Conservation (phyloP, 306 rosid genomes). For the Pterocarpus macrocarpus region DNA sequence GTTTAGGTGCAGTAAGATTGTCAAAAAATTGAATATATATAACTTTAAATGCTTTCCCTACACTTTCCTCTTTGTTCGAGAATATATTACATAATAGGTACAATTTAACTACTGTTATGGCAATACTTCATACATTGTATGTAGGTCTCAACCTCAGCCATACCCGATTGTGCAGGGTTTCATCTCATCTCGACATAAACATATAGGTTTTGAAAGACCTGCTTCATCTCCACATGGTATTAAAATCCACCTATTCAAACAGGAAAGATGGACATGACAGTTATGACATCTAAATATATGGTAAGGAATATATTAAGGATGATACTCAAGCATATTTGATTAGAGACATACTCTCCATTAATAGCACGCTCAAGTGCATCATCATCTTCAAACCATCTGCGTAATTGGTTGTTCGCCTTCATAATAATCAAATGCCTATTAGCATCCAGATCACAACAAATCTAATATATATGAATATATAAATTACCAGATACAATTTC, state of each 20-base stretch:
- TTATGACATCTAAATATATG: neutral
- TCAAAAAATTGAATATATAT: neutral
- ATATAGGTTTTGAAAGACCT: constrained; percentile 56
- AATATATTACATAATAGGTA: neutral
- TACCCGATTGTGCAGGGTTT: constrained; percentile 73
- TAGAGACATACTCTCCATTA: constrained; percentile 73
- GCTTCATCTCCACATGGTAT: constrained; percentile 66
- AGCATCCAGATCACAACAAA: constrained; percentile 37
- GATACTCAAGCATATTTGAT: constrained; percentile 21
- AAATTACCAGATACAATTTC: constrained; percentile 37
- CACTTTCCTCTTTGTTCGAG: neutral
- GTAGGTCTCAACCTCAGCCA: constrained; percentile 22
- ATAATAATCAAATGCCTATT: constrained; percentile 45
- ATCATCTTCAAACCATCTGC: constrained; percentile 78
- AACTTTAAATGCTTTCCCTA: neutral
- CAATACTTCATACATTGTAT: neutral
- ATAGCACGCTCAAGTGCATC: constrained; percentile 87
- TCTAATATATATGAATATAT: constrained; percentile 25
- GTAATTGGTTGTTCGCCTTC: constrained; percentile 78
- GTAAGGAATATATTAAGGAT: constrained; percentile 17
- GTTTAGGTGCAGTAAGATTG: neutral
- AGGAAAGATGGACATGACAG: constrained; percentile 3
- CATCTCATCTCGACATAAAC: constrained; percentile 65
- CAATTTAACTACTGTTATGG: neutral
- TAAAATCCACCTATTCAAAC: constrained; percentile 69